These are phyloP conservation scores for Bolboschoenus planiculmis DNA, from an alignment of 176 grass and related monocot genomes.

Conservation along the genomic window DNA sequence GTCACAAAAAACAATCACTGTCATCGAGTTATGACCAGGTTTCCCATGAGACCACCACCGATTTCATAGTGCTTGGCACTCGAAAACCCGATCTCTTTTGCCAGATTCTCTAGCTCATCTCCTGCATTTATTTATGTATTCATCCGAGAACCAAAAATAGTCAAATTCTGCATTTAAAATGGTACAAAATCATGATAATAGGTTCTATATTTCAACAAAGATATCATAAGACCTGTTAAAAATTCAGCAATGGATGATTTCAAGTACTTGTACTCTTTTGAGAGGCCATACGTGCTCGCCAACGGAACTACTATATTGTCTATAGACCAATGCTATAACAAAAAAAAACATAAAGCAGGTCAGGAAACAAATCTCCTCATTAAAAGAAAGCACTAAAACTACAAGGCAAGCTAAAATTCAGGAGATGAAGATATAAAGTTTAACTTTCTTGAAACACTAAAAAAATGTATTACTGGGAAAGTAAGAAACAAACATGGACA, in stretches of 20 bases:
- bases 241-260: constrained; percentile 66
- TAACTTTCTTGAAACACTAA: background rate
- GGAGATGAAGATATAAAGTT: background rate
- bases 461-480: background rate
- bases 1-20: background rate
- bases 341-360: constrained; percentile 4
- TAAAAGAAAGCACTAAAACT: background rate
- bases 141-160: background rate
- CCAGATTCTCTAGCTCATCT: constrained; percentile 72
- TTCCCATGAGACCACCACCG: constrained; percentile 75
- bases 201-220: background rate
- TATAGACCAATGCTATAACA: constrained; percentile 62
- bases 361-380: background rate
- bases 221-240: constrained; percentile 56
- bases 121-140: constrained; percentile 29
- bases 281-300: constrained; percentile 57
- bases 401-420: background rate
- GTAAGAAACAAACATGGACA: background rate
- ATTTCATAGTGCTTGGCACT: constrained; percentile 64
- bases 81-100: constrained; percentile 66
- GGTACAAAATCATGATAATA: background rate
- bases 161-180: background rate
- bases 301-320: constrained; percentile 86
- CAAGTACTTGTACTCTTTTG: constrained; percentile 76
- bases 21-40: constrained; percentile 56